Evolutionary conservation across 108 stramenopile genomes (phyloP).

Genomic region (Cyclotella choctawhatcheeana): DNA sequence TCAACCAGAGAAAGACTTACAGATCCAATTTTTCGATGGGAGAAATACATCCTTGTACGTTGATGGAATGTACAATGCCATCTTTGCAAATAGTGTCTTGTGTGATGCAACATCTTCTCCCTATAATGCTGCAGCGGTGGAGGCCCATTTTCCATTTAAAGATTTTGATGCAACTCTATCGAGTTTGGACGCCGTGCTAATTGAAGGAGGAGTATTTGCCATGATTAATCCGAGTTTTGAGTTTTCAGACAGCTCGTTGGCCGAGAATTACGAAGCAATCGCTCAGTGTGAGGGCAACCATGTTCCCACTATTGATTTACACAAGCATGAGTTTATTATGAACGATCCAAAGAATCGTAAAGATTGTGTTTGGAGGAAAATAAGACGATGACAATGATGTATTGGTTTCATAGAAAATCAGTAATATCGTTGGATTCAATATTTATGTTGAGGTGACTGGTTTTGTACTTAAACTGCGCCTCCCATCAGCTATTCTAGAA

Average conservation of each 20-base stretch:
- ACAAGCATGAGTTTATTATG: neutral
- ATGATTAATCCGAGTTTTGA: slow-evolving; percentile 1
- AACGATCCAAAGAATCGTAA: neutral
- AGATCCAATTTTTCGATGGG: slow-evolving; percentile 10
- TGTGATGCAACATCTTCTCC: slow-evolving; percentile 8
- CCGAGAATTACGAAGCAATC: neutral
- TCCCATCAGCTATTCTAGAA: too few species aligned
- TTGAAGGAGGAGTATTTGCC: slow-evolving; percentile 8
- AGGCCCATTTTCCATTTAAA: slow-evolving; percentile 5
- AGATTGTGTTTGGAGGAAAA: slow-evolving; percentile 14
- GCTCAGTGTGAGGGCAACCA: neutral
- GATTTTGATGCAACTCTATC: slow-evolving; percentile 2
- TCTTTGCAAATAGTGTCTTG: slow-evolving; percentile 23
- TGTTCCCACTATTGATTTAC: neutral
- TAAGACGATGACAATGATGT: neutral
- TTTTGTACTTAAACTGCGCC: too few species aligned
- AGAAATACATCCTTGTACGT: neutral
- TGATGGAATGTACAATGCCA: slow-evolving; percentile 17
- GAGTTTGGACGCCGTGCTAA: neutral
- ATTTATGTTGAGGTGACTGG: too few species aligned
- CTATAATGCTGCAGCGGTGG: neutral
- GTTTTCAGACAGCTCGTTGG: slow-evolving; percentile 2
- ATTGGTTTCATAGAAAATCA: too few species aligned
- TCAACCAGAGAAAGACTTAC: neutral
- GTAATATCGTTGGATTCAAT: too few species aligned